phyloP scores from a whole-genome alignment of 2,329 filamentous ascomycete genomes.

The Tolypocladium guangdongense region DNA sequence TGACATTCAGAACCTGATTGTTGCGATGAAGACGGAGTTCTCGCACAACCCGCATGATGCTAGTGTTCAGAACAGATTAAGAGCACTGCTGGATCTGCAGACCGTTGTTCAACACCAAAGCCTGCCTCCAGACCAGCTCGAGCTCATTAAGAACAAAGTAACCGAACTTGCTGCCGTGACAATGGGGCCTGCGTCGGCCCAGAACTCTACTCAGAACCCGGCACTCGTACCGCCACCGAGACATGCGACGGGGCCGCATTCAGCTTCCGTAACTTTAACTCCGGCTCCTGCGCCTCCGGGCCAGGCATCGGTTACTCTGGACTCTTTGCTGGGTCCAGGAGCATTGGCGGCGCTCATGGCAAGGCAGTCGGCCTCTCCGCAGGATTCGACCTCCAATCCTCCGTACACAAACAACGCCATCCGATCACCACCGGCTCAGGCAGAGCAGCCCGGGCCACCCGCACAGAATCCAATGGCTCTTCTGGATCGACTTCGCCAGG shows the following conservation, averaged over 20 bases:
- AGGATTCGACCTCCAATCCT: constrained; percentile 30
- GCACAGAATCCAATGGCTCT: constrained; percentile 44
- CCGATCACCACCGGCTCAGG: constrained; percentile 34
- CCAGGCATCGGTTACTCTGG: constrained; percentile 36
- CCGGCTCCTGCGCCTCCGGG: constrained; percentile 20
- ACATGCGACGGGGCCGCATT: constrained; percentile 21
- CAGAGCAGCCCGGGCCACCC: constrained; percentile 22
- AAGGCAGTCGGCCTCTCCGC: constrained; percentile 39
- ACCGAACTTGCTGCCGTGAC: constrained; percentile 59
- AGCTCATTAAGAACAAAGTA: constrained; percentile 77
- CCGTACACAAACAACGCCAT: constrained; percentile 27
- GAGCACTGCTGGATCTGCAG: constrained; percentile 78
- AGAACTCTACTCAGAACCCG: constrained; percentile 28
- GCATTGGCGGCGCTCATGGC: constrained; percentile 49
- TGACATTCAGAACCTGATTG: constrained; percentile 73
- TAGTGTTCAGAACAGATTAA: constrained; percentile 66
- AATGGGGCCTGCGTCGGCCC: constrained; percentile 38
- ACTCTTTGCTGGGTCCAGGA: constrained; percentile 47
- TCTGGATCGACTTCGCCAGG: constrained; percentile 55
- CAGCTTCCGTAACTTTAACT: constrained; percentile 21
- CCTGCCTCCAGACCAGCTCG: constrained; percentile 70
- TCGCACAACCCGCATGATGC: constrained; percentile 65
- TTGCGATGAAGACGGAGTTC: constrained; percentile 61
- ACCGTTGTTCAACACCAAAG: constrained; percentile 60
- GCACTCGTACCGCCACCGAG: constrained; percentile 21